Evolutionary conservation across 768 basidiomycete species (phyloP).

Genomic region (Chalciporus chontae): DNA sequence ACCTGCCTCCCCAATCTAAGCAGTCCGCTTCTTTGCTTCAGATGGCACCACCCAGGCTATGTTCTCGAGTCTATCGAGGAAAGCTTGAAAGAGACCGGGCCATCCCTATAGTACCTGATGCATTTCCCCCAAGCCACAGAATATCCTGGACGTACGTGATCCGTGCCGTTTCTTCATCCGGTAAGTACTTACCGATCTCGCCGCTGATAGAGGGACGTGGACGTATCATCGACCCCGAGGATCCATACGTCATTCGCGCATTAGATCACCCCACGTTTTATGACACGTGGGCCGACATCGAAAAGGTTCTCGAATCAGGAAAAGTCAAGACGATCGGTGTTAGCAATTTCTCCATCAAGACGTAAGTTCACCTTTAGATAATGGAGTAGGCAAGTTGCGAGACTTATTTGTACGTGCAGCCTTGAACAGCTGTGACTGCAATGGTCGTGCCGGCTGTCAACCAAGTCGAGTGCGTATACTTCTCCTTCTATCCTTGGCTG

Average conservation of each 20-base stretch:
- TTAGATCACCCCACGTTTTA: background rate
- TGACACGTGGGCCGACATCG: background rate
- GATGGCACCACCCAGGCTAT: conserved; percentile 27
- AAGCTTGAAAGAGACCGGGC: conserved; percentile 38
- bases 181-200: background rate
- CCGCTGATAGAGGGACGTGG: background rate
- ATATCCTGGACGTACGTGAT: background rate
- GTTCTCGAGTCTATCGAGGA: conserved; percentile 42
- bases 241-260: background rate
- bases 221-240: background rate
- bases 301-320: background rate
- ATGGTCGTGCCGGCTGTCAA: background rate
- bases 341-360: background rate
- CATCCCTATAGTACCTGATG: no score
- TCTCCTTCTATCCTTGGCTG: no score
- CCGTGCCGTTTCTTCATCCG: background rate
- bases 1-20: background rate
- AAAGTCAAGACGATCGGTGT: background rate
- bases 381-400: no score
- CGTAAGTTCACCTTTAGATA: background rate
- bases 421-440: background rate
- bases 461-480: background rate
- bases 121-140: background rate
- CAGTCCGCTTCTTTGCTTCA: background rate
- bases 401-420: no score